Base-by-base conservation (phyloP, 148 eudicot species). In the Spergularia marina region DNA sequence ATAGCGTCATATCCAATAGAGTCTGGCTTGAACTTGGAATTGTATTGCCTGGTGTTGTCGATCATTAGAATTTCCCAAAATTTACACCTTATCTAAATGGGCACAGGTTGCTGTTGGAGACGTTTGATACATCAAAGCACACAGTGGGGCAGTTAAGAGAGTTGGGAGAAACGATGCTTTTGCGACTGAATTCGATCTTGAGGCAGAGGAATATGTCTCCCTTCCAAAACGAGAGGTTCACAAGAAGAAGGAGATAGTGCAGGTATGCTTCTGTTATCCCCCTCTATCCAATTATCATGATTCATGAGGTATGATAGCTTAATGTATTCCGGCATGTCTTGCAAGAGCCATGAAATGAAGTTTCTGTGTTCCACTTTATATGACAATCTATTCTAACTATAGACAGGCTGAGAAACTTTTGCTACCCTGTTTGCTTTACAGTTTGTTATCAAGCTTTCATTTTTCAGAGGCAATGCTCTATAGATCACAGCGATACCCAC, bases 161-260 rank as follows among this genome's bases (percentile, higher is more conserved):
- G 99, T 96, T 67, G 98, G 99, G 34, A 89, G 99, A 81, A 96
- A 98, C 80, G 99, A 96, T 84, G 97, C 94, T 76, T 96, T 96
- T 86, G 99, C 99, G 39, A 92, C 99, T 30, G 99, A 96, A 76
- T 96, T 96, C 68, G 98, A 96, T 84, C 97, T 96, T 14, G 99
- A 96, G 88, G 99, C 98, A 53, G 98, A 92, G 85, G 99, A 96
- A 76, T 96, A 96, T 82, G 99, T 96, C 61, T 98, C 99, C 21
- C 97, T 96, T 77, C 99, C 99, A 36, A 96, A 96, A 81, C 97
- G 99, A 82, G 99, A 96, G 85, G 99, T 96, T 84, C 98, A 92
- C 82, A 96, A 96, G 78, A 92, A 91, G 85, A 92, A 96, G 87
- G 98, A 96, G 85, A 93, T 96, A 66, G 99, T 96, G 65, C 99